Conservation (phyloP, 1,284 basidiomycete species). For the Boletus smithii region DNA sequence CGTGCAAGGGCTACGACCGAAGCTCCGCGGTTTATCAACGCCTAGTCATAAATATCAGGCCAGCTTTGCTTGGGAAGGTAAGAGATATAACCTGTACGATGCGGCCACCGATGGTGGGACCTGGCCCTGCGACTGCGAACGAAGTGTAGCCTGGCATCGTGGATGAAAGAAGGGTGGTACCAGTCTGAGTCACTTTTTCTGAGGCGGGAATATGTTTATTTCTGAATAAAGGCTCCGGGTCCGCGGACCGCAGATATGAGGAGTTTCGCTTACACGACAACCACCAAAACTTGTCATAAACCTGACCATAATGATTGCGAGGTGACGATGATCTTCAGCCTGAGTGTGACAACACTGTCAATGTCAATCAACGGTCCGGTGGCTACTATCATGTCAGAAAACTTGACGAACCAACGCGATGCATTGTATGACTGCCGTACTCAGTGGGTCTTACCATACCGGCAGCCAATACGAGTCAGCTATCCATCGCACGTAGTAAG, state of each 20-base stretch:
- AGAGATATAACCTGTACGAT: slow-evolving; percentile 25
- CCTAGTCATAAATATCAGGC: slow-evolving; percentile 12
- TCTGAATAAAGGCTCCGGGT: background rate
- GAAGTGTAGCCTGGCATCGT: slow-evolving; percentile 30
- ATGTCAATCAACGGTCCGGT: too few species aligned
- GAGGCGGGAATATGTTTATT: slow-evolving; percentile 9
- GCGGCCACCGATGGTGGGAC: slow-evolving; percentile 31
- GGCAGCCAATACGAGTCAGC: too few species aligned
- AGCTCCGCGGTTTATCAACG: slow-evolving; percentile 16
- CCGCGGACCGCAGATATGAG: background rate
- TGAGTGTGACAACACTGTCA: too few species aligned
- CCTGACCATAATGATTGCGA: too few species aligned
- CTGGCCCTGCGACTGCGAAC: slow-evolving; percentile 31
- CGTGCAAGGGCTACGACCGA: slow-evolving; percentile 27
- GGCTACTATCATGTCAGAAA: too few species aligned
- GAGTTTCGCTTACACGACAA: too few species aligned
- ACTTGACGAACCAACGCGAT: too few species aligned
- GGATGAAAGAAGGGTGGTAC: background rate
- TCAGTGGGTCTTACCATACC: too few species aligned
- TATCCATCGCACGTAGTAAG: too few species aligned
- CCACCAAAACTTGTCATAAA: too few species aligned
- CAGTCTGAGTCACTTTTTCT: slow-evolving; percentile 16
- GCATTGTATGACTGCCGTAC: too few species aligned
- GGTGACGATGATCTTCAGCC: too few species aligned
- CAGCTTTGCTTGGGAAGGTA: background rate